Evolutionary conservation across 2,329 filamentous ascomycete genomes (phyloP).

Genomic region (Xylaria sp.): DNA sequence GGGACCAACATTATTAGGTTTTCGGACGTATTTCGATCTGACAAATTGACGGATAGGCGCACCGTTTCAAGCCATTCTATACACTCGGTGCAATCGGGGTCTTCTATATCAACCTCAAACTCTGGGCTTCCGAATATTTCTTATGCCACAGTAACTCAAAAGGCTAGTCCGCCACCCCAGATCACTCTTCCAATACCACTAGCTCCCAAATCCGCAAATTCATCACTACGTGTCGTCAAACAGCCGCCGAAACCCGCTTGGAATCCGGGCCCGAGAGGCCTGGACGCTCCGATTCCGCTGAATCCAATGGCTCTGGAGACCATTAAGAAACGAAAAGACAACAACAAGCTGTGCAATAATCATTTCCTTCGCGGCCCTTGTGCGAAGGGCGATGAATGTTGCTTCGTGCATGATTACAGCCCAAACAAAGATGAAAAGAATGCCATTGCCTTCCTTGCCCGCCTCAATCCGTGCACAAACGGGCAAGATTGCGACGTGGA

Average conservation of each 20-base stretch:
- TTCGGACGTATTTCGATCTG: conserved; percentile 63
- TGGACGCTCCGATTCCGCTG: conserved; percentile 64
- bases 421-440: conserved; percentile 65
- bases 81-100: conserved; percentile 42
- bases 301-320: conserved; percentile 60
- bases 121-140: conserved; percentile 44
- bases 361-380: conserved; percentile 70
- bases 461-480: conserved; percentile 67
- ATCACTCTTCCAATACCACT: conserved; percentile 56
- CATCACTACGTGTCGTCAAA: conserved; percentile 42
- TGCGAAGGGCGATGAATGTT: conserved; percentile 64
- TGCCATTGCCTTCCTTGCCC: conserved; percentile 66
- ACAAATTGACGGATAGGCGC: conserved; percentile 60
- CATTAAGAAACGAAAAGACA: conserved; percentile 66
- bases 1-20: conserved; percentile 60
- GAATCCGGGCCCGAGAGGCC: conserved; percentile 65
- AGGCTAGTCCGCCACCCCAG: conserved; percentile 57
- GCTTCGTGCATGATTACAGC: conserved; percentile 67
- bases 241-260: conserved; percentile 55
- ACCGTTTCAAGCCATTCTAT: conserved; percentile 38
- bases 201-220: conserved; percentile 48
- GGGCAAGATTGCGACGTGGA: conserved; percentile 68
- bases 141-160: conserved; percentile 57
- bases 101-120: conserved; percentile 43
- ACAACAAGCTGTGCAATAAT: conserved; percentile 70